Evolutionary conservation across 257 asterid genomes (phyloP), one percentile per base, ranked within the genome.

Genomic region (Salvia miltiorrhiza): DNA sequence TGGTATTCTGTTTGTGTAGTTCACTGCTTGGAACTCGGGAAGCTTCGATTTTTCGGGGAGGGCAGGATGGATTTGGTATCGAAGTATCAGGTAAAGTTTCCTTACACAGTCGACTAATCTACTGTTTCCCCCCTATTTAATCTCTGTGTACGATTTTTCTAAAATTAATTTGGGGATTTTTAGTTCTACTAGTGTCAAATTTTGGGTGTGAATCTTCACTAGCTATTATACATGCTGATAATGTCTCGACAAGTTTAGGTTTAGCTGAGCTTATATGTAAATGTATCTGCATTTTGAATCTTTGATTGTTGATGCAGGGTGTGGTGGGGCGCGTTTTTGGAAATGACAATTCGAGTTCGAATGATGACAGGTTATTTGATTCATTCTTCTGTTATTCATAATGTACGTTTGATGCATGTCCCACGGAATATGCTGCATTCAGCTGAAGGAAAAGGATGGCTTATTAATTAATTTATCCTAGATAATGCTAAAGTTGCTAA

Each of bases 311-410:
- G 43, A 28, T 64, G 43, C 96, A 90, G 99, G 99, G 97, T 26
- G 97, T 87, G 57, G 94, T 93, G 71, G 96, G 90, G 23, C 90
- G 96, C 56, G 97, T 93, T 13, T 89, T 94, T 63, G 86, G 97
- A 35, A 91, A 85, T 52, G 97, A 90, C 26, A 87, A 83, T 66
- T 83, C 90, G 5, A 82, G 78, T 60, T 80, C 96, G 17, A 87
- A 62, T 73, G 95, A 90, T 54, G 99, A 94, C 77, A 89, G 99
- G 97, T 94, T 71, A 70, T 17, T 53, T 41, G 52, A 30, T 20
- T 13, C 39, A n/a, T 40, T 9, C 17, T 41, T 43, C 14, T 41
- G 37, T 41, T 65, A 16, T 50, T 67, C 32, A 52, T 23, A 21
- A 19, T 55, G 49, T 30, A 14, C 28, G 17, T 54, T 20, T 54